phyloP scores from a whole-genome alignment of 352 stramenopile species.

The Phytophthora meadii region DNA sequence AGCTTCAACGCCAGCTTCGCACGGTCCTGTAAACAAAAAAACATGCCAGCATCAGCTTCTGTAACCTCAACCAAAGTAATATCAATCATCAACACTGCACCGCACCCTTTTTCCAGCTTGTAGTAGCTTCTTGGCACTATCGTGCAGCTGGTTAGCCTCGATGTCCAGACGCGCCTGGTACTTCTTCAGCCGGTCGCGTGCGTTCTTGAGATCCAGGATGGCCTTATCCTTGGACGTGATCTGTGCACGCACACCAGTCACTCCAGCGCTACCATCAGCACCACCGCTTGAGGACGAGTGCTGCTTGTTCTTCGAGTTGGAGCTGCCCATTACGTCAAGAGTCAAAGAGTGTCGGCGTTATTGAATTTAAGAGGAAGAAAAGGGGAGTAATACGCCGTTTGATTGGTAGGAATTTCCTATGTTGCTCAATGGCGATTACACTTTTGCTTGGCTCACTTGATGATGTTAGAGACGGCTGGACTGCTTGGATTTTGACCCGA shows the following conservation, averaged over 20 bases:
- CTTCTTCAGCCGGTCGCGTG: slow-evolving; percentile 86
- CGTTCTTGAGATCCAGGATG: slow-evolving; percentile 90
- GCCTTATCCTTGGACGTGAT: slow-evolving; percentile 91
- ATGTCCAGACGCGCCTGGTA: slow-evolving; percentile 85
- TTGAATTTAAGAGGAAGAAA: not conserved
- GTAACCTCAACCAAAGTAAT: too few relatives aligned
- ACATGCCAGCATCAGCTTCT: too few relatives aligned
- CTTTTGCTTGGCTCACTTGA: slow-evolving; percentile 13
- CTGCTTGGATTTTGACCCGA: slow-evolving; percentile 36
- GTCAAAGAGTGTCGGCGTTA: too few relatives aligned
- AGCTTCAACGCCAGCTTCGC: slow-evolving; percentile 89
- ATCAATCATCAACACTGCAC: not conserved
- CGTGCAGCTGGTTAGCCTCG: slow-evolving; percentile 80
- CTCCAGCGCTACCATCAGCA: slow-evolving; percentile 1
- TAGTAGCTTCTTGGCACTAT: slow-evolving; percentile 81
- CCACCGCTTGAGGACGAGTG: slow-evolving; percentile 11
- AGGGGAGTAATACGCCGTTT: slow-evolving; percentile 7
- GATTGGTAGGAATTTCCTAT: slow-evolving; percentile 30
- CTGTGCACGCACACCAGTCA: slow-evolving; percentile 50
- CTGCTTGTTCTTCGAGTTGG: slow-evolving; percentile 64
- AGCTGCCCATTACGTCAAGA: slow-evolving; percentile 49
- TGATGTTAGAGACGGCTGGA: slow-evolving; percentile 56
- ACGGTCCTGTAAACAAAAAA: slow-evolving; percentile 55
- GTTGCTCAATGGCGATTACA: not conserved
- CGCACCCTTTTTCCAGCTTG: slow-evolving; percentile 68